These are phyloP conservation scores for Acarospora socialis DNA, from an alignment of 2,329 filamentous ascomycete species.

Conservation along the genomic window DNA sequence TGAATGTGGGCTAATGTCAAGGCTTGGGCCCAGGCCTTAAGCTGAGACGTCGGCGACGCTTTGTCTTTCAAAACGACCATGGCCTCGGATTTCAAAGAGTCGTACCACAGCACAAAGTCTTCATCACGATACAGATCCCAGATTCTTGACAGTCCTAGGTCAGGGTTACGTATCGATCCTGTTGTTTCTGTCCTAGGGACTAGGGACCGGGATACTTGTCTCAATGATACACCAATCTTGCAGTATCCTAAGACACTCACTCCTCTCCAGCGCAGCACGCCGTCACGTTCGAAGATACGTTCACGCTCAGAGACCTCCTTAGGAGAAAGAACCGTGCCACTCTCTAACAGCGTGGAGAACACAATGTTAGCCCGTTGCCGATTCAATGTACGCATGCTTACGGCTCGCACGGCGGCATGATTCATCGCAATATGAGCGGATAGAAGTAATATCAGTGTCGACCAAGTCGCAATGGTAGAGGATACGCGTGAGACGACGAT, in stretches of 20 bases:
- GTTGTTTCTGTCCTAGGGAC: slow-evolving; percentile 7
- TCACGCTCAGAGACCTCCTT: slow-evolving; percentile 47
- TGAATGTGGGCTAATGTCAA: slow-evolving; percentile 30
- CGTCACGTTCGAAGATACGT: slow-evolving; percentile 48
- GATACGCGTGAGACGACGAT: slow-evolving; percentile 65
- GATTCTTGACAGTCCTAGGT: slow-evolving; percentile 33
- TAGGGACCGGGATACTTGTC: slow-evolving; percentile 19
- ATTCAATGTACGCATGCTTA: slow-evolving; percentile 74
- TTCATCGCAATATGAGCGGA: slow-evolving; percentile 70
- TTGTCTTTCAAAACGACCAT: slow-evolving; percentile 51
- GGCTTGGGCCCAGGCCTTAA: slow-evolving; percentile 51
- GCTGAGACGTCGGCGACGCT: slow-evolving; percentile 34
- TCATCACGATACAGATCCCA: slow-evolving; percentile 36
- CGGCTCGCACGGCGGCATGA: slow-evolving; percentile 68
- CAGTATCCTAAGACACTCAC: slow-evolving; percentile 37
- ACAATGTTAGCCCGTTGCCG: slow-evolving; percentile 73
- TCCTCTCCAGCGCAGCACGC: slow-evolving; percentile 44
- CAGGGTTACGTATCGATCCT: slow-evolving; percentile 19
- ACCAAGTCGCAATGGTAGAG: slow-evolving; percentile 58
- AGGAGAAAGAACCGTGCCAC: slow-evolving; percentile 44
- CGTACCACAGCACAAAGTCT: slow-evolving; percentile 49
- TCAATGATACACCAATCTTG: slow-evolving; percentile 37
- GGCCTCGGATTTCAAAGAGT: slow-evolving; percentile 27
- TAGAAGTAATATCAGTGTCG: slow-evolving; percentile 56
- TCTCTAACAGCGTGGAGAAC: slow-evolving; percentile 42